Percentiles rank a stretch among this genome's conserved stretches.
phyloP scores from a whole-genome alignment of 345 rosid species.

The Chamaenerion angustifolium region DNA sequence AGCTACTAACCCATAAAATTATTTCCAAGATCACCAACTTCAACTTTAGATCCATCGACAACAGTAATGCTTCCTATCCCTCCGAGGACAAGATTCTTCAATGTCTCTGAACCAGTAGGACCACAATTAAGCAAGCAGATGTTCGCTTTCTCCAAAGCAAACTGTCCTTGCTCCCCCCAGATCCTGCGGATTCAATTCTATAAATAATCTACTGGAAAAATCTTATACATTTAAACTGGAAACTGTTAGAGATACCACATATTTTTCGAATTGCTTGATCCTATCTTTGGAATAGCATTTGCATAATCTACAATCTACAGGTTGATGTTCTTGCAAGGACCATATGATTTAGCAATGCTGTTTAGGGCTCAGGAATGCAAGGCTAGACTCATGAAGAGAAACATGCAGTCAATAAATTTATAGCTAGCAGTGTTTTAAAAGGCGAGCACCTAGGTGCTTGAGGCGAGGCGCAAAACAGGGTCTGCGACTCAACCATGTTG shows the following conservation, averaged over 20 bases:
- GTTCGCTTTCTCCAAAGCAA: conserved; percentile 74
- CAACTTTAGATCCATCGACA: conserved; percentile 89
- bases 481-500: too few relatives aligned
- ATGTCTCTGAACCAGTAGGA: conserved; percentile 92
- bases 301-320: too few relatives aligned
- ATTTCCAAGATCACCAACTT: conserved; percentile 85
- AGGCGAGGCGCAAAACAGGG: too few relatives aligned
- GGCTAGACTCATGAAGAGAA: too few relatives aligned
- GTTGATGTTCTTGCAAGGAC: too few relatives aligned
- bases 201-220: neutral
- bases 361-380: too few relatives aligned
- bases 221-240: neutral
- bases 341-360: too few relatives aligned
- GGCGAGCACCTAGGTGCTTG: too few relatives aligned
- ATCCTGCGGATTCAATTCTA: conserved; percentile 36
- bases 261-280: too few relatives aligned
- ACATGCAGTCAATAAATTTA: too few relatives aligned
- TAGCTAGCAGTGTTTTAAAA: too few relatives aligned
- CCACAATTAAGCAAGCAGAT: conserved; percentile 95
- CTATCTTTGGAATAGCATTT: too few relatives aligned
- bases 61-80: conserved; percentile 89
- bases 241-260: neutral
- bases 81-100: conserved; percentile 94
- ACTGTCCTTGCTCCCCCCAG: conserved; percentile 95
- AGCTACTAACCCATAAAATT: conserved; percentile 70